Conservation (phyloP, 106 monocot genomes). For the Phalaenopsis equestris region DNA sequence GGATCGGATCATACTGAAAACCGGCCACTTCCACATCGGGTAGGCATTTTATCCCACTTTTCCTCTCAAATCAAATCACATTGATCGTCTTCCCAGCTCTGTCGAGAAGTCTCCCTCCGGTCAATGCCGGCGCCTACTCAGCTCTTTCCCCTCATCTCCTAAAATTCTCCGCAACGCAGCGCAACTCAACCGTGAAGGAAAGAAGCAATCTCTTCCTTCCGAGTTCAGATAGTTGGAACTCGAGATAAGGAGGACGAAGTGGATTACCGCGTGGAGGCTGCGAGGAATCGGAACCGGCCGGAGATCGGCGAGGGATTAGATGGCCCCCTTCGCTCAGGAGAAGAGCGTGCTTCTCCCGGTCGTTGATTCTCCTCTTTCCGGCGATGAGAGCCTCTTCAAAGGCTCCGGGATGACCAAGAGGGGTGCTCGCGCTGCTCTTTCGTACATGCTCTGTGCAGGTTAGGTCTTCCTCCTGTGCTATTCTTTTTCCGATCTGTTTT, state of each 20-base stretch:
- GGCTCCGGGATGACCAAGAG: constrained; percentile 73
- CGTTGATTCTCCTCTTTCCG: constrained; percentile 23
- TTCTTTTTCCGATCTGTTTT: not conserved
- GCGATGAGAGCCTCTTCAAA: constrained; percentile 64
- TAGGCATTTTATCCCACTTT: not conserved
- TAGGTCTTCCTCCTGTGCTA: not conserved
- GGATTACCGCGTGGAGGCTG: not conserved
- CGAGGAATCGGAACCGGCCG: not conserved
- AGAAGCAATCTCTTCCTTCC: not conserved
- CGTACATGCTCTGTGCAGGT: constrained; percentile 90
- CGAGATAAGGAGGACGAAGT: not conserved
- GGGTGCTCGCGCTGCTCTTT: constrained; percentile 73
- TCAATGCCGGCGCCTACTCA: not conserved
- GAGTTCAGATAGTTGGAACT: not conserved
- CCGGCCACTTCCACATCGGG: not conserved
- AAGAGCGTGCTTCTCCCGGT: constrained; percentile 53
- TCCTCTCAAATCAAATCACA: not conserved
- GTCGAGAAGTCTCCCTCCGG: not conserved
- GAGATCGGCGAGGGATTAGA: constrained; percentile 1
- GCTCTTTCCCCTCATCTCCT: not conserved
- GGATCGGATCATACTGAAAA: too few species aligned
- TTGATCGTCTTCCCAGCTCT: not conserved
- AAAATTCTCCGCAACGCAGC: not conserved
- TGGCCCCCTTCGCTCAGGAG: constrained; percentile 4
- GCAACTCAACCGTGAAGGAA: not conserved